Percentiles rank a stretch among this genome's conserved stretches.
Evolutionary conservation across 2,329 filamentous ascomycete genomes (phyloP).

Genomic region (Neofusicoccum parvum): DNA sequence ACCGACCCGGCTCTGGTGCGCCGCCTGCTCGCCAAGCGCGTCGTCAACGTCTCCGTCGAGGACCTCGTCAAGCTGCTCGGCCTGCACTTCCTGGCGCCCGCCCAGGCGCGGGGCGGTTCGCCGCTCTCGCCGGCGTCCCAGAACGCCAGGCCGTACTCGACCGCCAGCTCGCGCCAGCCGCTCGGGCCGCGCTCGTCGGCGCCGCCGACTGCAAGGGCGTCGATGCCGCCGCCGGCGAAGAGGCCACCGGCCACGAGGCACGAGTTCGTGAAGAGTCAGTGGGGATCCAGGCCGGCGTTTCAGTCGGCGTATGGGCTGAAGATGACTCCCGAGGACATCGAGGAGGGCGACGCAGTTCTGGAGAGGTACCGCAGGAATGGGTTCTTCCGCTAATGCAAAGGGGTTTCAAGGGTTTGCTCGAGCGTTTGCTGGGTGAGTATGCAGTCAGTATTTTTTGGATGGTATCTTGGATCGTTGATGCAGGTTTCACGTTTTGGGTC

Average conservation of each 20-base stretch:
- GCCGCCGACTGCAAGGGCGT: neutral
- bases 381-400: neutral
- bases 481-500: neutral
- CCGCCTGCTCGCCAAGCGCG: slow-evolving; percentile 5
- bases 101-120: neutral
- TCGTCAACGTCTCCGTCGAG: slow-evolving; percentile 11
- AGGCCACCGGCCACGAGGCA: neutral
- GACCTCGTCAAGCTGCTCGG: slow-evolving; percentile 10
- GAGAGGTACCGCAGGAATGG: slow-evolving; percentile 1
- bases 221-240: neutral
- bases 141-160: neutral
- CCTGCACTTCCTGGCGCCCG: neutral
- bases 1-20: neutral
- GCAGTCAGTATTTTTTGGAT: neutral
- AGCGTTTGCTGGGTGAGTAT: neutral
- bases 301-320: slow-evolving; percentile 13
- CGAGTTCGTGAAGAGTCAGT: slow-evolving; percentile 12
- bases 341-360: slow-evolving; percentile 8
- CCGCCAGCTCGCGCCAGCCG: neutral
- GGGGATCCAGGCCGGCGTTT: slow-evolving; percentile 2
- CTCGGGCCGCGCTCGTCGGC: neutral
- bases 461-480: neutral
- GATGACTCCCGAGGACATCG: slow-evolving; percentile 9
- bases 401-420: too few species aligned
- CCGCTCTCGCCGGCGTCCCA: neutral